Conservation (phyloP, 345 rosid genomes). For the Turritis glabra region DNA sequence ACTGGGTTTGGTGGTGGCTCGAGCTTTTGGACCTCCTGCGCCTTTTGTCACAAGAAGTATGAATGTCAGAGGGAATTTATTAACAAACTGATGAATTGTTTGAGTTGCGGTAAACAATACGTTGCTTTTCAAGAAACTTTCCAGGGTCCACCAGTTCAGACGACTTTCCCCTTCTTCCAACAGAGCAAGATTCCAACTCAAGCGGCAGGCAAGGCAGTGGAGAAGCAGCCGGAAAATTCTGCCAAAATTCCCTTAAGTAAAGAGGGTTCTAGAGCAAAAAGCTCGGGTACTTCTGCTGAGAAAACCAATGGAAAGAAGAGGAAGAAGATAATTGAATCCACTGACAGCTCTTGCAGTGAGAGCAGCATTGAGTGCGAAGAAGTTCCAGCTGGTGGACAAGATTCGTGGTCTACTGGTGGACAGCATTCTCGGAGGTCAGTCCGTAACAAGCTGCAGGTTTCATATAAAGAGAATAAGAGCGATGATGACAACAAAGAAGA, state of each 20-base stretch:
- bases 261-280: constrained; percentile 36
- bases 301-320: constrained; percentile 53
- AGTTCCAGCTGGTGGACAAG: constrained; percentile 43
- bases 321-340: constrained; percentile 52
- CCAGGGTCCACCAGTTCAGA: constrained; percentile 42
- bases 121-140: constrained; percentile 49
- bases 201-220: constrained; percentile 38
- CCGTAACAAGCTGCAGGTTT: constrained; percentile 63
- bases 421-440: constrained; percentile 66
- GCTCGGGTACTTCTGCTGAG: constrained; percentile 20
- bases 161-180: constrained; percentile 38
- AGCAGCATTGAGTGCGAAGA: constrained; percentile 50
- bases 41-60: constrained; percentile 55
- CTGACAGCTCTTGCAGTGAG: constrained; percentile 52
- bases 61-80: constrained; percentile 47
- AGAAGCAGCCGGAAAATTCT: constrained; percentile 40
- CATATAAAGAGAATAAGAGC: constrained; percentile 68
- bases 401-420: constrained; percentile 36
- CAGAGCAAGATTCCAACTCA: constrained; percentile 48
- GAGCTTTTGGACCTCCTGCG: constrained; percentile 75
- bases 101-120: constrained; percentile 51
- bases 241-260: constrained; percentile 35
- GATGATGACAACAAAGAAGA: constrained; percentile 58
- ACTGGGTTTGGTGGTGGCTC: constrained; percentile 36
- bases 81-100: constrained; percentile 49